Evolutionary conservation across 2,329 filamentous ascomycete species (phyloP), one percentile per base, ranked within the genome.

Genomic region (Ophiosphaerella korrae): DNA sequence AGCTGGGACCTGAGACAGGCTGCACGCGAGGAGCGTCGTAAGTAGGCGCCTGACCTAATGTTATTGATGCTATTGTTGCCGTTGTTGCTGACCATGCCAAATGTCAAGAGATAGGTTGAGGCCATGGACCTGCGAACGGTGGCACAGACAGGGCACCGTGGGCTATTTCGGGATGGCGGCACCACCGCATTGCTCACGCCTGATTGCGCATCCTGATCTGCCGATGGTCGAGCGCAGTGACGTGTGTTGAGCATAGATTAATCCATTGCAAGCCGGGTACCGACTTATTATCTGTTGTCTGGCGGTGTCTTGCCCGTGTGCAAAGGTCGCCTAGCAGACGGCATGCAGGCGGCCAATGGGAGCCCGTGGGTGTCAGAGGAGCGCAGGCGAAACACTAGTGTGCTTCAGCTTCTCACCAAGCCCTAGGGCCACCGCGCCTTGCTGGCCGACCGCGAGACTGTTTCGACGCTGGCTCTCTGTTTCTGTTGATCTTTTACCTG

Each of bases 391-490:
- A 26, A 21, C 34, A 26, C 38, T 42, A 48, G 13, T 18, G 45
- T 42, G 26, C 26, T 23, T 42, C 40, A 42, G 9, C 40, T 26
- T 41, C 42, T 46, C 44, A 21, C 14, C 11, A 21, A 26, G 13
- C 42, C 16, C 32, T 24, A 33, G 32, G 26, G 16, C 34, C 35
- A 31, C 32, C 38, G 43, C 43, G 37, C 43, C 34, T 45, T 45
- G 43, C 7, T 24, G 14, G 23, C 36, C 35, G 44, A 44, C 21
- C 7, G 26, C 13, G 24, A 18, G 13, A 38, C 48, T 52, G 56
- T 57, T 58, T 58, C 53, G 53, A 48, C 42, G 36, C 34, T 33
- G 14, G 6, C 33, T 34, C 33, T 13, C 33, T 11, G 33, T 34
- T 34, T 36, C 18, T 31, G 39, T 31, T 42, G 14, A 26, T 42